phyloP scores from a whole-genome alignment of 176 grass and related monocot genomes.

The Musa schizocarpa region DNA sequence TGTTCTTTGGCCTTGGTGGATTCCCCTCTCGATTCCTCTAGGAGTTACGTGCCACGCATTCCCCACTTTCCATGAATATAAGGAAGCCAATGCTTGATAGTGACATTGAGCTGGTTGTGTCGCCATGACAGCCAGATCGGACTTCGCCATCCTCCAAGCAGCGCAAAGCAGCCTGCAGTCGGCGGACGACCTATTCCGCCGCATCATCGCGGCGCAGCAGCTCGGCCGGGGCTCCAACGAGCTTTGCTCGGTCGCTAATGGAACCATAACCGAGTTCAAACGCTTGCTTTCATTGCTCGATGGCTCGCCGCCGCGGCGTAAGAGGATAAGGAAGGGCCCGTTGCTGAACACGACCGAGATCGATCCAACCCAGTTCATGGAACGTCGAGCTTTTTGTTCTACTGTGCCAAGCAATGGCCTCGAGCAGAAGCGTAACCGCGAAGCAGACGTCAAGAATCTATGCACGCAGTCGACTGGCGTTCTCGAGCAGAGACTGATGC shows the following conservation, averaged over 20 bases:
- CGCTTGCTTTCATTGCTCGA: slow-evolving; percentile 6
- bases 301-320: background rate
- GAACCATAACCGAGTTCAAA: slow-evolving; percentile 8
- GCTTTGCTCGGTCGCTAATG: background rate
- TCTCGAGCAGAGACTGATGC: background rate
- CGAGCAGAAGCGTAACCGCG: no score
- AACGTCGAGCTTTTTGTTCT: background rate
- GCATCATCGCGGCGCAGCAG: background rate
- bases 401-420: background rate
- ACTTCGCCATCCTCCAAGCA: slow-evolving; percentile 10
- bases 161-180: slow-evolving; percentile 12
- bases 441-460: background rate
- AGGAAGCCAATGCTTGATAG: background rate
- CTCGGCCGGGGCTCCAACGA: background rate
- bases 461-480: background rate
- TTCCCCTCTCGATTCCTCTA: background rate
- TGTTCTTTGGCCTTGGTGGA: background rate
- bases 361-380: background rate
- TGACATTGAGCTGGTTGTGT: background rate
- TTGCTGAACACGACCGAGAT: background rate
- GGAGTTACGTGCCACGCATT: background rate
- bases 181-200: background rate
- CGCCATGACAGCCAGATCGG: background rate
- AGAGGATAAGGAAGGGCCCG: slow-evolving; percentile 13
- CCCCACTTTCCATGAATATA: background rate